A percentile compares a stretch with the other conserved stretches of the same genome.
phyloP scores from a whole-genome alignment of 306 rosid genomes.

The Quercus robur region DNA sequence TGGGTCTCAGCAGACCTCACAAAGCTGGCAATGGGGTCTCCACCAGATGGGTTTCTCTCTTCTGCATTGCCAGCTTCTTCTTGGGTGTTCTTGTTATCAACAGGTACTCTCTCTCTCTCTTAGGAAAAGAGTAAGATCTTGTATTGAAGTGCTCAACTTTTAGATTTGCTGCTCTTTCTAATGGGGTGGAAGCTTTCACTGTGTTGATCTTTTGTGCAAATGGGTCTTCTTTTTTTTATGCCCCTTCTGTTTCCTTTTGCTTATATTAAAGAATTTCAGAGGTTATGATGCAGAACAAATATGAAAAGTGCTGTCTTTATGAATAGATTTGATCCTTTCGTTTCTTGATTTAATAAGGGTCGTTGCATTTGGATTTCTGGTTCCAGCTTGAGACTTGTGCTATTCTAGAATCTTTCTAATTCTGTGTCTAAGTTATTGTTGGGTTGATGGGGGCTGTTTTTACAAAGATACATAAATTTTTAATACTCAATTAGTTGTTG shows the following conservation, averaged over 20 bases:
- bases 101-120: constrained; percentile 34
- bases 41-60: constrained; percentile 52
- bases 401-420: background rate
- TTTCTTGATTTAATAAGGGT: constrained; percentile 12
- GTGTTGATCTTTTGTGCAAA: constrained; percentile 3
- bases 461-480: background rate
- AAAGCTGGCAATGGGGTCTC: constrained; percentile 52
- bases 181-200: background rate
- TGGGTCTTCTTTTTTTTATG: background rate
- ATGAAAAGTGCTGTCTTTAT: background rate
- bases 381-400: background rate
- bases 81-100: constrained; percentile 53
- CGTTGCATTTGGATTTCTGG: constrained; percentile 1
- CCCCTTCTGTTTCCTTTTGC: background rate
- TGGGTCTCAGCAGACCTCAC: constrained; percentile 58
- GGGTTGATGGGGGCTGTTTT: background rate
- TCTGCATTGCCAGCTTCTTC: constrained; percentile 61
- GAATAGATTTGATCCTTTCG: constrained; percentile 1
- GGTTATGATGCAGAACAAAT: too few species aligned
- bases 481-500: background rate
- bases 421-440: background rate
- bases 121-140: constrained; percentile 20
- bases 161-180: constrained; percentile 15
- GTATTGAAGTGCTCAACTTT: constrained; percentile 15
- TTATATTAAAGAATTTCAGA: too few species aligned